Percentiles rank a stretch among this genome's conserved stretches.
These are phyloP conservation scores for Maudiozyma saulgeensis DNA, from an alignment of 805 yeast genomes.

Conservation along the genomic window DNA sequence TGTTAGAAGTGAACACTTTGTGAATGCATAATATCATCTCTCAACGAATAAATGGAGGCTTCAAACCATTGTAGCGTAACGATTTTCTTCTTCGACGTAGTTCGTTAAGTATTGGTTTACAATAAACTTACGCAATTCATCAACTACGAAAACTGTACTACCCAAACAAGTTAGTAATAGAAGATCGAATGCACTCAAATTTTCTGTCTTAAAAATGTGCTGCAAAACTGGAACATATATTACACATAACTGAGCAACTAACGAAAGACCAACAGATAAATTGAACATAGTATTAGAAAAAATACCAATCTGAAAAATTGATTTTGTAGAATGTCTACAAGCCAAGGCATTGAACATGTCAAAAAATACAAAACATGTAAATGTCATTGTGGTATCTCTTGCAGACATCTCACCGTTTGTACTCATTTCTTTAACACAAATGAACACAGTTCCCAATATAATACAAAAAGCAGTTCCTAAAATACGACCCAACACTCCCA, in stretches of 20 bases:
- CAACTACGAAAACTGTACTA: constrained; percentile 76
- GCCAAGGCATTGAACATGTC: constrained; percentile 96
- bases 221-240: constrained; percentile 92
- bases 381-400: constrained; percentile 98
- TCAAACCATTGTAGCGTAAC: neutral
- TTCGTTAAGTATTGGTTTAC: neutral
- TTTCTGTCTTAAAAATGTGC: constrained; percentile 87
- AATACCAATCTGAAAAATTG: constrained; percentile 73
- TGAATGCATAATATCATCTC: too few species aligned
- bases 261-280: constrained; percentile 78
- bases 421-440: constrained; percentile 78
- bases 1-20: too few species aligned
- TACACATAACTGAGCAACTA: constrained; percentile 87
- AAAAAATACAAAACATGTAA: constrained; percentile 89
- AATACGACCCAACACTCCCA: constrained; percentile 57
- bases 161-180: constrained; percentile 51
- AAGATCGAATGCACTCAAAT: constrained; percentile 62
- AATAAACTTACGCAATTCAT: constrained; percentile 63
- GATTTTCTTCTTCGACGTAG: neutral
- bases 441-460: constrained; percentile 82
- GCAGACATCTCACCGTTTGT: constrained; percentile 70
- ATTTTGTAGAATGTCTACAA: constrained; percentile 81
- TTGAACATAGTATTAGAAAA: constrained; percentile 82
- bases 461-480: constrained; percentile 61
- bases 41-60: too few species aligned